phyloP scores from a whole-genome alignment of 176 grass and related monocot genomes.

The Neostapfia colusana region DNA sequence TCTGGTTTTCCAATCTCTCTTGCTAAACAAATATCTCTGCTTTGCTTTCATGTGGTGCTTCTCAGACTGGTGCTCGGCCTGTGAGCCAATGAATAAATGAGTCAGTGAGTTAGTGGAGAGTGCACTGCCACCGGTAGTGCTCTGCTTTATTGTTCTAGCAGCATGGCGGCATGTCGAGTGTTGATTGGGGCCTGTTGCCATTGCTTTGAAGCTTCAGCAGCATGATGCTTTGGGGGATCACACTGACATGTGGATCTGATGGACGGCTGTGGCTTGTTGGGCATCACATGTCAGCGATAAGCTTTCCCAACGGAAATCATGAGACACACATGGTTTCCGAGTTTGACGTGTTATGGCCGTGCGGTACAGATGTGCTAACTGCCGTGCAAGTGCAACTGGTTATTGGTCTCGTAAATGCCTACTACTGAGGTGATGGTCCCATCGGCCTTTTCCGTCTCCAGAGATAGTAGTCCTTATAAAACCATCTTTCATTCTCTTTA shows the following conservation, averaged over 20 bases:
- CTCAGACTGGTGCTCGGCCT: not conserved
- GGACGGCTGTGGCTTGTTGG: not conserved
- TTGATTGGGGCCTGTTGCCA: slow-evolving; percentile 10
- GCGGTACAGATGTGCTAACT: not conserved
- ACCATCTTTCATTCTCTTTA: not conserved
- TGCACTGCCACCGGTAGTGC: not conserved
- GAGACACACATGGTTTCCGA: not conserved
- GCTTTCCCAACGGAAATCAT: slow-evolving; percentile 2
- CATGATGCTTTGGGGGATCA: not conserved
- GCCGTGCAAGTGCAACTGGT: not conserved
- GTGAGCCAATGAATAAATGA: not conserved
- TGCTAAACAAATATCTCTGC: not conserved
- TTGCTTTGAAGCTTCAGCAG: slow-evolving; percentile 35
- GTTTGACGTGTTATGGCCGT: not conserved
- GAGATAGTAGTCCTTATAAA: not conserved
- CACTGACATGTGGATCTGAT: not conserved
- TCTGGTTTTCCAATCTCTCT: slow-evolving; percentile 11
- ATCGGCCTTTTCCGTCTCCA: not conserved
- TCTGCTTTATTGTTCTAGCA: slow-evolving; percentile 24
- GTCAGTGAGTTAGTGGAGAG: slow-evolving; percentile 18
- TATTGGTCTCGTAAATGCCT: not conserved
- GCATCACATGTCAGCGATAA: not conserved
- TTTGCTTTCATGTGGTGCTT: slow-evolving; percentile 15
- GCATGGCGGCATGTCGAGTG: not conserved
- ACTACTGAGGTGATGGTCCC: not conserved